A percentile compares a stretch with the other conserved stretches of the same genome.
These are phyloP conservation scores for Immersiella caudata DNA, from an alignment of 495 filamentous ascomycete genomes.

Conservation along the genomic window DNA sequence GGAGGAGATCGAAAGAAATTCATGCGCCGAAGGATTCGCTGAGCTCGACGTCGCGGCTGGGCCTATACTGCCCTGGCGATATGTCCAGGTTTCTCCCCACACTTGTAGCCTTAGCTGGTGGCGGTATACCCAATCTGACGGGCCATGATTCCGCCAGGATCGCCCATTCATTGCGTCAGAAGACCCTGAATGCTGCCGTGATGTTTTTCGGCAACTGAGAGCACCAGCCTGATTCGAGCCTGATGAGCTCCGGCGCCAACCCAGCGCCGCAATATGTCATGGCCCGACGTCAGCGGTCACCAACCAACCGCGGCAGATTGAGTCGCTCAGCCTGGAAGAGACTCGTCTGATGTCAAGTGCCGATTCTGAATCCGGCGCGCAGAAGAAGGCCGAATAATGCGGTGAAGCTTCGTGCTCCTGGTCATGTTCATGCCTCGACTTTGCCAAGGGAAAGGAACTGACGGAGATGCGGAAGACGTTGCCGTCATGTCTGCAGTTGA, in stretches of 20 bases:
- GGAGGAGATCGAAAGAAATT: not conserved
- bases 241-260: not conserved
- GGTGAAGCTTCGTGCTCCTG: not conserved
- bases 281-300: slow-evolving; percentile 4
- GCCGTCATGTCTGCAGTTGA: too few relatives aligned
- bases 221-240: slow-evolving; percentile 9
- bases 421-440: not conserved
- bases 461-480: not conserved
- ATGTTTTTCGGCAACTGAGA: slow-evolving; percentile 1
- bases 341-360: slow-evolving; percentile 12
- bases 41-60: not conserved
- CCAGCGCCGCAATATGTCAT: slow-evolving; percentile 16
- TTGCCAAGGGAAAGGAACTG: not conserved
- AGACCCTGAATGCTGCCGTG: not conserved
- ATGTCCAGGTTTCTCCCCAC: not conserved
- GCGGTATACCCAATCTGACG: not conserved
- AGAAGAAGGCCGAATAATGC: not conserved
- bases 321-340: not conserved
- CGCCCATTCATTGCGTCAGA: not conserved
- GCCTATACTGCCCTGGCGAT: not conserved
- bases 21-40: slow-evolving; percentile 1
- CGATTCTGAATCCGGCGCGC: not conserved
- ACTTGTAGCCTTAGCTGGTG: not conserved
- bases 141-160: slow-evolving; percentile 8
- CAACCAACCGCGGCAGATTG: slow-evolving; percentile 12